Conservation (phyloP, 129 eudicot genomes). For the Solidago caesia region DNA sequence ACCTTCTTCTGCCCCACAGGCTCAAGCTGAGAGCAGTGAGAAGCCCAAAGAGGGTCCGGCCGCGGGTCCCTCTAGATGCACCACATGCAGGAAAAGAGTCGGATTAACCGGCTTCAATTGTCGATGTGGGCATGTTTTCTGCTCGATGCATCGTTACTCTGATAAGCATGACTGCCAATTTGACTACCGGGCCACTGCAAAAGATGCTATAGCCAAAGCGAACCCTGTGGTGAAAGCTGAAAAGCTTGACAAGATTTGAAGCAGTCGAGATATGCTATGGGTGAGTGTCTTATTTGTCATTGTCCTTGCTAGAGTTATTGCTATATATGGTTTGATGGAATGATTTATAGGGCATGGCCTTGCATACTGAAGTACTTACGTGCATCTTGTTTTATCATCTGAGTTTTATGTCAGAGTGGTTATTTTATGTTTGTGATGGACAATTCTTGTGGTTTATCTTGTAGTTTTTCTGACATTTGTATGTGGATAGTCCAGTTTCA, state of each 20-base stretch:
- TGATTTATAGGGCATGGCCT: constrained; percentile 17
- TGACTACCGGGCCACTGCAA: constrained; percentile 55
- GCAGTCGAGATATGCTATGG: background rate
- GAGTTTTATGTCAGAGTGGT: constrained; percentile 9
- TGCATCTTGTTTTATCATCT: constrained; percentile 9
- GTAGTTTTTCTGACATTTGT: background rate
- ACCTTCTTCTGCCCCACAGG: constrained; percentile 24
- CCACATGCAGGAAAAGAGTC: constrained; percentile 56
- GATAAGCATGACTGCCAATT: constrained; percentile 68
- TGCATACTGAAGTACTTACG: constrained; percentile 6
- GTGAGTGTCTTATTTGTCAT: constrained; percentile 4
- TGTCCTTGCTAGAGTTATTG: background rate
- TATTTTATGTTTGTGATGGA: constrained; percentile 8
- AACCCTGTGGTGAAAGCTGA: constrained; percentile 71
- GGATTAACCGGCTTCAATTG: constrained; percentile 70
- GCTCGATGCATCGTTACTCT: constrained; percentile 61
- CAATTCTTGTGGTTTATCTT: background rate
- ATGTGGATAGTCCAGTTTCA: constrained; percentile 15
- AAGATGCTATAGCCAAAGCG: constrained; percentile 65
- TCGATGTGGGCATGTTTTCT: constrained; percentile 59
- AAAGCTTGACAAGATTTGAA: constrained; percentile 58
- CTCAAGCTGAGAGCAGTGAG: constrained; percentile 32
- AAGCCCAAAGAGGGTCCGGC: constrained; percentile 40
- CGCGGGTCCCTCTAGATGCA: constrained; percentile 44
- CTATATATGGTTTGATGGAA: constrained; percentile 16